Evolutionary conservation across 441 rosid genomes (phyloP), one percentile per base, ranked within the genome.

Genomic region (Syzygium malaccense): DNA sequence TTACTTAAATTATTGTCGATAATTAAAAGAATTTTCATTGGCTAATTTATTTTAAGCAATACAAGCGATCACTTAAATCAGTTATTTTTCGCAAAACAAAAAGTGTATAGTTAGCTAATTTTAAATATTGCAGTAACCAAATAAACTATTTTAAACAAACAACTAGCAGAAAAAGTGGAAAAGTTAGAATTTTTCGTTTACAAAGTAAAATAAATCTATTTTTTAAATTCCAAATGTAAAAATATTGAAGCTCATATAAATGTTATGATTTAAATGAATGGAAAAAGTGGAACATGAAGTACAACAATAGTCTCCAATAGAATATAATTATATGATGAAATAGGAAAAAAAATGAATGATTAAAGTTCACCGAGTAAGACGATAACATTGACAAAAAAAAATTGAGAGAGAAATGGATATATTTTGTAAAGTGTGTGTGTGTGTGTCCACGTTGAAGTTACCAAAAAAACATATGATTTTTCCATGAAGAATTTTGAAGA

Each of bases 11-110:
- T 53, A 1, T 53, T 53, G 17, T 53, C 55, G 14, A 53, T 14
- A 53, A 53, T 53, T 12, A 53, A 53, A 53, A 53, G 15, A 53
- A 13, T 53, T 53, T 53, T 53, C 18, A 53, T 53, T 53, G 15
- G 14, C 17, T 53, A 14, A 14, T 53, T 53, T 53, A 57, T 71
- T 19, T 3, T 11, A 68, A 68, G 8, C 7, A 0, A 33, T 4
- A 1, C 8, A 18, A 37, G 14, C 1, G 1, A 71, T 11, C 0
- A 71, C 5, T 37, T 5, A 30, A 30, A 2, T 64, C 7, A n/a
- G 14, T 62, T 8, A 62, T 62, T 62, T 62, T 64, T 4, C 0
- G 9, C 2, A 1, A n/a, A 62, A 28, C 32, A 60, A 60, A 45
- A 9, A 45, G 9, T 45, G 1, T 62, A n/a, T 60, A 28, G 32